These are phyloP conservation scores for Epichloe hybrida DNA, from an alignment of 2,329 filamentous ascomycete species.

Conservation along the genomic window DNA sequence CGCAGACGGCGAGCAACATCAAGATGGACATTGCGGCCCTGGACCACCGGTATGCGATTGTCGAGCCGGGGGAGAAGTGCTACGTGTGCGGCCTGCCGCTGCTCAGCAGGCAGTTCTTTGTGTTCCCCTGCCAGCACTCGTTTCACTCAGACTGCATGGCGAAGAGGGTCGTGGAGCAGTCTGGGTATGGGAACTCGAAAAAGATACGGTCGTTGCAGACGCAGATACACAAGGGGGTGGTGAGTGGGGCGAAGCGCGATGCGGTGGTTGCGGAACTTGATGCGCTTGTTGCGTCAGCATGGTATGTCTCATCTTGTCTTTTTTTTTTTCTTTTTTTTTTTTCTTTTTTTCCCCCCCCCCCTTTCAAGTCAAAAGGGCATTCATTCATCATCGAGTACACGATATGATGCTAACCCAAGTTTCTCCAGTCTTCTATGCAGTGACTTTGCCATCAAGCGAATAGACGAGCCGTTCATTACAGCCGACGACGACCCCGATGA, in stretches of 20 bases:
- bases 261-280: conserved; percentile 80
- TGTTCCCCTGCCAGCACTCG: conserved; percentile 95
- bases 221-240: conserved; percentile 64
- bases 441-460: conserved; percentile 85
- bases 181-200: conserved; percentile 60
- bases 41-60: conserved; percentile 84
- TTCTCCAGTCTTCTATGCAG: conserved; percentile 70
- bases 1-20: conserved; percentile 79
- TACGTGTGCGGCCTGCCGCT: conserved; percentile 78
- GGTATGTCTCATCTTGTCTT: conserved; percentile 38
- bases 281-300: conserved; percentile 77
- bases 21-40: conserved; percentile 76
- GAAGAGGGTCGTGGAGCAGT: conserved; percentile 69
- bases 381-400: too few species aligned
- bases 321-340: neutral
- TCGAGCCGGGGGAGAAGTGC: conserved; percentile 90
- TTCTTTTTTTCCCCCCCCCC: too few species aligned
- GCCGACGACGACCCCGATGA: conserved; percentile 60
- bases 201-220: conserved; percentile 76
- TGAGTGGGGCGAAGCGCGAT: conserved; percentile 60
- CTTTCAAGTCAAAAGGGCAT: neutral
- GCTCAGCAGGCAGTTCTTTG: conserved; percentile 86
- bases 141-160: conserved; percentile 95
- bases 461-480: conserved; percentile 83
- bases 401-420: conserved; percentile 2